Evolutionary conservation across 148 eudicot genomes (phyloP), one percentile per base, ranked within the genome.

Genomic region (Vaccinium darrowii): DNA sequence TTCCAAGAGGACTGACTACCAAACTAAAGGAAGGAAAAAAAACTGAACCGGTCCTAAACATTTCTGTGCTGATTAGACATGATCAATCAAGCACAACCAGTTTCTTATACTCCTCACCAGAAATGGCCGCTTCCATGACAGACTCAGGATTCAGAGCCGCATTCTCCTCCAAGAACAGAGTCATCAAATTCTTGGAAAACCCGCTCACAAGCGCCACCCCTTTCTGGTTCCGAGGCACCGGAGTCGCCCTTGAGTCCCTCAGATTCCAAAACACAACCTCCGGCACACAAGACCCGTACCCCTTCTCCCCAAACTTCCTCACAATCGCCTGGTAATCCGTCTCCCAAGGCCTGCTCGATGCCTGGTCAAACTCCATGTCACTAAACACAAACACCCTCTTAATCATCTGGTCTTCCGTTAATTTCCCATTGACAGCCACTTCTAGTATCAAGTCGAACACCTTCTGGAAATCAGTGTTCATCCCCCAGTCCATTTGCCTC

Each of bases 371-470:
- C 87, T 90, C 92, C 90, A 87, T 89, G 21, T 90, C 94, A 36
- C 91, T 89, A n/a, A 92, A 92, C 1, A 92, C 90, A 85, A 92
- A 90, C 74, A 92, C 56, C 85, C 87, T 90, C 89, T 86, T 86
- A 9, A 90, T 84, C 92, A 92, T 89, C 79, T 89, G 78, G 1
- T 88, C 88, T 57, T 89, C 87, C 0, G 57, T 76, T 77, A 90
- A n/a, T 15, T 87, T 84, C 39, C 54, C 91, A 0, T 63, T 21
- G 0, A 86, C 75, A 2, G 91, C 92, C 18, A 92, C 85, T 56
- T 88, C 81, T 53, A 92, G 52, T 16, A 92, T 87, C 72, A n/a
- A 33, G 76, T 90, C 91, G 49, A 92, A 90, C 12, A 85, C 94
- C 81, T 82, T 84, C 71, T 92, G 91, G 33, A 92, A 88, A 85